These are phyloP conservation scores for Erysimum pusillum DNA, from an alignment of 441 rosid genomes.

Conservation along the genomic window DNA sequence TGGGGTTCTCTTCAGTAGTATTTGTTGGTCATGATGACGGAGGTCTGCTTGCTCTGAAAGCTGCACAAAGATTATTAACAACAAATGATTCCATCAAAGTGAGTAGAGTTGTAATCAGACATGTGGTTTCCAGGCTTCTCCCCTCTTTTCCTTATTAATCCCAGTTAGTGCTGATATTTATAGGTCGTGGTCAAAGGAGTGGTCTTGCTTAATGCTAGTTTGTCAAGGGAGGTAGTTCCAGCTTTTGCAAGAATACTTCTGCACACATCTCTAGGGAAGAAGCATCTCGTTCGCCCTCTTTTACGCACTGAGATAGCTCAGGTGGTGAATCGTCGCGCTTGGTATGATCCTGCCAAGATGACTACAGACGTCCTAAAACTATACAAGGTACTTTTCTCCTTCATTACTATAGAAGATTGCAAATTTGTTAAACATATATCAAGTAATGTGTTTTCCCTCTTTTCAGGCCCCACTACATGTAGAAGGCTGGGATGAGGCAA, in stretches of 20 bases:
- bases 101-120: conserved; percentile 7
- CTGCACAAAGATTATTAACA: conserved; percentile 74
- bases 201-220: conserved; percentile 78
- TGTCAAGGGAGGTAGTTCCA: conserved; percentile 95
- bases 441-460: conserved; percentile 9
- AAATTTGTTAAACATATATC: neutral
- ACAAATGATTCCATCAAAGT: conserved; percentile 60
- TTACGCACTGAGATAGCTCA: conserved; percentile 92
- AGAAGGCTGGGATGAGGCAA: conserved; percentile 97
- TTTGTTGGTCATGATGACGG: conserved; percentile 98
- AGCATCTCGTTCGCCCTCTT: conserved; percentile 88
- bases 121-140: neutral
- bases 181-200: conserved; percentile 63
- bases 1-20: conserved; percentile 92
- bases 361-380: conserved; percentile 83
- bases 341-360: conserved; percentile 88
- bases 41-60: conserved; percentile 87
- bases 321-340: conserved; percentile 90
- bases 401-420: neutral
- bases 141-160: neutral
- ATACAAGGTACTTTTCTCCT: conserved; percentile 77
- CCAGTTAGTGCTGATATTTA: neutral
- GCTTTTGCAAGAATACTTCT: conserved; percentile 87
- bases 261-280: conserved; percentile 90
- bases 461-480: conserved; percentile 53